Base-by-base conservation (phyloP, 768 basidiomycete species). In the Suillus occidentalis region DNA sequence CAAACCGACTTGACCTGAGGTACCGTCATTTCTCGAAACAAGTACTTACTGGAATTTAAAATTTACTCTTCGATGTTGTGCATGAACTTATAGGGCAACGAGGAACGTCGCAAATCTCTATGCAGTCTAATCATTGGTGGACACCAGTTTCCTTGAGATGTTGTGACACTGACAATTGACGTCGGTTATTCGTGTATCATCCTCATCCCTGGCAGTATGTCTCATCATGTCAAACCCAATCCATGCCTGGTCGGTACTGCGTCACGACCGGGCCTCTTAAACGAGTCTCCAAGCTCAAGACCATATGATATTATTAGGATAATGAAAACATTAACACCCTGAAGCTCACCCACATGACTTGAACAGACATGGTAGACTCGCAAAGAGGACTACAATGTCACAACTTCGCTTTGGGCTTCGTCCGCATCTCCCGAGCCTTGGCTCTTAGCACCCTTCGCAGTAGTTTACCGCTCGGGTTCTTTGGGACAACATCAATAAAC, bases 401-500 rank as follows among this genome's bases (percentile, higher is more conserved):
- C 10, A 79, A 69, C 59, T 74, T 80, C 49, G 74, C 70, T 50
- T 61, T 69, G 1, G 57, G 31, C 12, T 56, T 65, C 22, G n/a
- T 14, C 36, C 36, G 67, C 62, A 63, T 14, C 28, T 36, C 64
- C 50, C 78, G 81, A 2, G 85, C 87, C 66, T 77, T 71, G 25
- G 86, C 86, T 42, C 87, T 77, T 28, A 89, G 72, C 13, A 87
- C 74, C 37, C 87, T 83, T 55, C 85, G 73, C 39, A 88, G 80
- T 55, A 88, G 80, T 72, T 89, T 89, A n/a, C 89, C 89, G 28
- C 87, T 87, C 3, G 89, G 86, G 68, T 88, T 89, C 80, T 87
- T 90, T 3, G 89, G 89, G 47, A 90, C 84, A 2, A 72, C 75
- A 52, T 88, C 84, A 31, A 88, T 80, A 64, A 89, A 85, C 66